A percentile compares a stretch with the other conserved stretches of the same genome.
phyloP scores from a whole-genome alignment of 1,139 yeast genomes.

The Meyerozyma smithsonii region DNA sequence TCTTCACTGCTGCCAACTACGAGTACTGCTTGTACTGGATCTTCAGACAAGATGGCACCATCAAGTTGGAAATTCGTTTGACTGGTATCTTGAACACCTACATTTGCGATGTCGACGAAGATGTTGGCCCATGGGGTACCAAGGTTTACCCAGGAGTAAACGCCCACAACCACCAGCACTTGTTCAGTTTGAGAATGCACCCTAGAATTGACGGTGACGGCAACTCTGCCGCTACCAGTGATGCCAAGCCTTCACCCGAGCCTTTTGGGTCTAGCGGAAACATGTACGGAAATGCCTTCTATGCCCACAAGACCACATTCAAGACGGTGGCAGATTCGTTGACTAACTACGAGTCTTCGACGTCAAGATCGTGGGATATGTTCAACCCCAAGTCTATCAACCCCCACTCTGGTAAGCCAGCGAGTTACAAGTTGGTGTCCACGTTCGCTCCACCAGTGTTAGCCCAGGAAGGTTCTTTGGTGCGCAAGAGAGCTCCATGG shows the following conservation, averaged over 20 bases:
- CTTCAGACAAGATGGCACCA: constrained; percentile 79
- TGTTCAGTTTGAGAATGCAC: constrained; percentile 73
- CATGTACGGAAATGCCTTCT: constrained; percentile 71
- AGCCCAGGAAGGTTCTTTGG: constrained; percentile 71
- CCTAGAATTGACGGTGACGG: constrained; percentile 79
- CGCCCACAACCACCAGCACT: constrained; percentile 83
- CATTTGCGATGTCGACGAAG: constrained; percentile 58
- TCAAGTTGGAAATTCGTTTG: constrained; percentile 70
- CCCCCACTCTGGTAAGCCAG: constrained; percentile 69
- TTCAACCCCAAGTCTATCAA: constrained; percentile 66
- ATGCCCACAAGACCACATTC: constrained; percentile 57
- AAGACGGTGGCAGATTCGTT: constrained; percentile 66
- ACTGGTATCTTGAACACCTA: constrained; percentile 79
- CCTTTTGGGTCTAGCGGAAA: constrained; percentile 65
- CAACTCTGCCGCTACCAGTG: constrained; percentile 68
- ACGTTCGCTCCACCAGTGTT: constrained; percentile 68
- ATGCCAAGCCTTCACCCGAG: constrained; percentile 54
- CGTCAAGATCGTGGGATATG: constrained; percentile 75
- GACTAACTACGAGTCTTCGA: constrained; percentile 55
- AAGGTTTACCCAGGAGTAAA: constrained; percentile 74
- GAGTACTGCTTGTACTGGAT: constrained; percentile 83
- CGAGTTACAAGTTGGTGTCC: constrained; percentile 74
- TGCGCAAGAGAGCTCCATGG: constrained; percentile 80
- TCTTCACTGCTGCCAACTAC: constrained; percentile 81
- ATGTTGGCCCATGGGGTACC: constrained; percentile 73